phyloP scores from a whole-genome alignment of 176 grass and related monocot species.

The Phyllostachys edulis region DNA sequence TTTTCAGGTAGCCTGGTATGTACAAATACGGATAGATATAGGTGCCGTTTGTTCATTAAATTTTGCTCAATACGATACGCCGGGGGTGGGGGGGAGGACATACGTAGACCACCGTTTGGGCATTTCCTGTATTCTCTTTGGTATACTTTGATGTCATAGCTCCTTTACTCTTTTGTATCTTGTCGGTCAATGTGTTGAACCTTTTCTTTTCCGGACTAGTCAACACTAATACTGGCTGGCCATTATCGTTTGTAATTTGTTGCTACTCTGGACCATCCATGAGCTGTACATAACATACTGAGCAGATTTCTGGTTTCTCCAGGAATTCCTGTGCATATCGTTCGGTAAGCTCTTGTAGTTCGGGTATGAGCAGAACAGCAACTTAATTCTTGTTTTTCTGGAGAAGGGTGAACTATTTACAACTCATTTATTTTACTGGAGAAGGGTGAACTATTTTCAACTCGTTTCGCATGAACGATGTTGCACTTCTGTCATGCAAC shows the following conservation, averaged over 20 bases:
- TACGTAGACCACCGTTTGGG: background rate
- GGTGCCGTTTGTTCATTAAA: conserved; percentile 36
- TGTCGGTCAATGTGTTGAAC: conserved; percentile 14
- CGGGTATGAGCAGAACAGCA: too few species aligned
- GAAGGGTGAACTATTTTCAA: background rate
- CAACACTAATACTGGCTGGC: background rate
- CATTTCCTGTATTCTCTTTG: conserved; percentile 30
- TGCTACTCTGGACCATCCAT: conserved; percentile 33
- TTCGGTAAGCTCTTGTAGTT: background rate
- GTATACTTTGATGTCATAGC: conserved; percentile 16
- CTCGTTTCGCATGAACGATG: background rate
- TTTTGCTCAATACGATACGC: conserved; percentile 33
- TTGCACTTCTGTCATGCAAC: background rate
- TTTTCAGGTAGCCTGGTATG: conserved; percentile 46
- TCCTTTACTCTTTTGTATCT: background rate
- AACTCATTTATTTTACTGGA: background rate
- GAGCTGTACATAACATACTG: conserved; percentile 36
- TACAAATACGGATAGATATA: conserved; percentile 42
- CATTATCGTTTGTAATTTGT: conserved; percentile 29
- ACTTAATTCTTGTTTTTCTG: background rate
- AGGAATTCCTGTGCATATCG: background rate
- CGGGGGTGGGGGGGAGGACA: background rate
- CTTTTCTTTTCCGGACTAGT: background rate
- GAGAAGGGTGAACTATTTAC: background rate
- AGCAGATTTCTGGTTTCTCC: background rate